A percentile compares a stretch with the other conserved stretches of the same genome.
phyloP scores from a whole-genome alignment of 2,329 filamentous ascomycete species.

The Endothia cerciana region DNA sequence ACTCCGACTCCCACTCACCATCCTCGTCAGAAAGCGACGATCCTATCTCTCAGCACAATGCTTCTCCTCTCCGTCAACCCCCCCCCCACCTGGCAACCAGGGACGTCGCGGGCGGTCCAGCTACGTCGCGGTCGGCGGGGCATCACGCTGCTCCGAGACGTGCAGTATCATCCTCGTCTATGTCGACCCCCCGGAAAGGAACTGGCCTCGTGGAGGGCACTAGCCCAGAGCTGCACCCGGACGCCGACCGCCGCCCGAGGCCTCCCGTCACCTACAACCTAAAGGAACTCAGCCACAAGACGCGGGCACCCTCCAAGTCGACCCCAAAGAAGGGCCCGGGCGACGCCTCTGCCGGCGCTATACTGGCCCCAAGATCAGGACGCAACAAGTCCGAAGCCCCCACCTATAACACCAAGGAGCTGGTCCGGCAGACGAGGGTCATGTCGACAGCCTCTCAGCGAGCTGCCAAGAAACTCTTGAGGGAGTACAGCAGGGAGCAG shows the following conservation, averaged over 20 bases:
- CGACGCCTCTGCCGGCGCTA: neutral
- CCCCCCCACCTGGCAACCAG: too few species aligned
- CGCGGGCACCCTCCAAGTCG: neutral
- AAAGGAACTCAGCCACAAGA: conserved; percentile 10
- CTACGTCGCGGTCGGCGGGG: too few species aligned
- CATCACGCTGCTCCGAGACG: neutral
- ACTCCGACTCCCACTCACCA: neutral
- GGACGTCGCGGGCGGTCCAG: neutral
- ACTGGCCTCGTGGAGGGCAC: neutral
- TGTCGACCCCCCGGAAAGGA: neutral
- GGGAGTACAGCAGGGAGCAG: neutral
- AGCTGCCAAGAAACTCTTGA: neutral
- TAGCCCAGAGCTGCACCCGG: neutral
- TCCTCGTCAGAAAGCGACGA: neutral
- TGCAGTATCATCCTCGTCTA: neutral
- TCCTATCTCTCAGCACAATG: neutral
- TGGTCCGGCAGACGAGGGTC: neutral
- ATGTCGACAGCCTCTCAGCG: neutral
- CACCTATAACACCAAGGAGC: neutral
- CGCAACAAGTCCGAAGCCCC: neutral
- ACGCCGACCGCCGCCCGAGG: neutral
- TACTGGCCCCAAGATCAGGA: neutral
- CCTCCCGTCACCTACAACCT: conserved; percentile 17
- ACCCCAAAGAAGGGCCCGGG: neutral
- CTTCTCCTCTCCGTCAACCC: too few species aligned